Evolutionary conservation across 805 yeast species (phyloP), one percentile per base, ranked within the genome.

Genomic region (Dipodascus albidus): DNA sequence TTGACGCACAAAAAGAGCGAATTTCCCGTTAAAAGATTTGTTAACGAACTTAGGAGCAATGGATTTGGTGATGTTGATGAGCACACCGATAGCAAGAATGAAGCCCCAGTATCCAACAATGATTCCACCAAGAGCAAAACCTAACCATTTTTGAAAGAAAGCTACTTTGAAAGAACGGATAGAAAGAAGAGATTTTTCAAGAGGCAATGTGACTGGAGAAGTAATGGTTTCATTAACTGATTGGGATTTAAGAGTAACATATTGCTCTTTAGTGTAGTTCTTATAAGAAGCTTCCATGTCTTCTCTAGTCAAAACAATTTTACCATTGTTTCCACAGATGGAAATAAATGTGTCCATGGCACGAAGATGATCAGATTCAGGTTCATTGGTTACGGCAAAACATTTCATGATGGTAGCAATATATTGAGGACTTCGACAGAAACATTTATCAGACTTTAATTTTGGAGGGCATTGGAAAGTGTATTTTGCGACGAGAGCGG

Each of bases 1-100:
- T 48, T 59, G 57, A 42, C 69, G 58, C 6, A 27, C 11, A 11
- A 27, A 27, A 11, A 27, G 33, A 11, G 33, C 6, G 47, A 62
- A 48, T 23, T 15, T 17, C 6, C 23, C 21, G 17, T 24, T 55
- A 55, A 31, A 52, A 31, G n/a, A 31, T 14, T 11, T 52, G 41
- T 47, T 64, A 60, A 51, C 51, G 52, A 38, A 31, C 31, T 49
- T 49, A 54, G 58, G 54, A 49, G 41, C 33, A 17, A 22, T 50
- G 20, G 27, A 14, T 23, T 49, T 20, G 33, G 51, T 52, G 51
- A 55, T 55, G 48, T 56, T 23, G 52, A 50, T 41, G 51, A 55
- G 21, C 49, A 57, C 23, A 15, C 52, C 51, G 17, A 56, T 53
- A 2, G 55, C 24, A 23, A 53, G 22, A 6, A 56, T 49, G 51